Evolutionary conservation across 106 monocot genomes (phyloP).

Genomic region (Phalaenopsis equestris): DNA sequence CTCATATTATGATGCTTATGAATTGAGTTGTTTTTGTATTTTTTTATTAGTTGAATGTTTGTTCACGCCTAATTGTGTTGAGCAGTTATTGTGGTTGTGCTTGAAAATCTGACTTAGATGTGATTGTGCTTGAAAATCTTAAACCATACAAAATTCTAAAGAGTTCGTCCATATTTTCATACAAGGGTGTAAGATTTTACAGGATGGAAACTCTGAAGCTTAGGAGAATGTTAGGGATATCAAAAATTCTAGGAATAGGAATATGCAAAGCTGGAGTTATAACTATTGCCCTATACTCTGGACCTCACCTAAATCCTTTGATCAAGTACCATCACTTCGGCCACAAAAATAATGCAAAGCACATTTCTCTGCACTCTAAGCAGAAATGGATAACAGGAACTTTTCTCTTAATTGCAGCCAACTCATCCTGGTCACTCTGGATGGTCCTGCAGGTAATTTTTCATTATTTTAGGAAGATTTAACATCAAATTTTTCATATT

Average conservation of each 20-base stretch:
- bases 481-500: no score
- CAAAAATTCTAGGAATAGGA: constrained; percentile 35
- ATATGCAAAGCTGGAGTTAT: constrained; percentile 37
- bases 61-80: no score
- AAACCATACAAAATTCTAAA: no score
- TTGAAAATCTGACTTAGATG: no score
- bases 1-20: no score
- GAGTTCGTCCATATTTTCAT: no score
- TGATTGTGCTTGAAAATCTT: no score
- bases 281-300: constrained; percentile 40
- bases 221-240: constrained; percentile 35
- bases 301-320: constrained; percentile 21
- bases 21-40: no score
- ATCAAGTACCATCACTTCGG: constrained; percentile 15
- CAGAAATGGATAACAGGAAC: constrained; percentile 30
- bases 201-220: constrained; percentile 45
- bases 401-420: constrained; percentile 23
- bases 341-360: background rate
- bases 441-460: constrained; percentile 11
- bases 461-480: background rate
- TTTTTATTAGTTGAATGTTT: no score
- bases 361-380: background rate
- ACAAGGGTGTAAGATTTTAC: no score
- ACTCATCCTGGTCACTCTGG: constrained; percentile 13
- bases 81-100: no score